phyloP scores from a whole-genome alignment of 2,329 filamentous ascomycete species.

The Zalaria sp. region DNA sequence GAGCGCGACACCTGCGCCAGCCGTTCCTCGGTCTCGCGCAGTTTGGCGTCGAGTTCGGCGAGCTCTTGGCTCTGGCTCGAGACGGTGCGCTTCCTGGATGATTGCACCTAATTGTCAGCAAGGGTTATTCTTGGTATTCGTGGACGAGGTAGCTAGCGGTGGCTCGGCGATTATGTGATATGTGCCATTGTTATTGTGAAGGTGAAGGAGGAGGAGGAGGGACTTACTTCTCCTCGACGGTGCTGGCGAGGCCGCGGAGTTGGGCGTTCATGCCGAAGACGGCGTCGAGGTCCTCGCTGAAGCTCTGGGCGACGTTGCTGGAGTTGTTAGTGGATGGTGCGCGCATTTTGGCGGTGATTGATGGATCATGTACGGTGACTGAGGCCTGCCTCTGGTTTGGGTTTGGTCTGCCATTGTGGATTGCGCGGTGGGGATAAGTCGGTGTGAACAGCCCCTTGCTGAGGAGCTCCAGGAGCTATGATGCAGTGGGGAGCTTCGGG shows the following conservation, averaged over 20 bases:
- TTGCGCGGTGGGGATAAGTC: neutral
- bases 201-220: neutral
- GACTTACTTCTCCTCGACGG: slow-evolving; percentile 68
- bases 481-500: too few species aligned
- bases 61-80: slow-evolving; percentile 63
- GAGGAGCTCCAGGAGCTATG: too few species aligned
- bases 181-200: too few species aligned
- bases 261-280: slow-evolving; percentile 80
- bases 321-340: slow-evolving; percentile 5
- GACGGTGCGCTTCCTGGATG: slow-evolving; percentile 62
- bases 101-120: neutral
- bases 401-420: slow-evolving; percentile 1
- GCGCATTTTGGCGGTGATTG: neutral
- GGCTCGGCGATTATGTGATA: neutral
- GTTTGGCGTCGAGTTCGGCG: slow-evolving; percentile 67
- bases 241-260: slow-evolving; percentile 56
- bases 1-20: slow-evolving; percentile 30
- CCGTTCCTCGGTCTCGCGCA: slow-evolving; percentile 73
- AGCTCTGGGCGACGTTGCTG: slow-evolving; percentile 77
- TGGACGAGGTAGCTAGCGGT: too few species aligned
- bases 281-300: slow-evolving; percentile 73
- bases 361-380: slow-evolving; percentile 10
- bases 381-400: slow-evolving; percentile 8
- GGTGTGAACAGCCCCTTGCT: neutral
- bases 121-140: neutral